A percentile compares a stretch with the other conserved stretches of the same genome.
Conservation (phyloP, 2,329 filamentous ascomycete species). For the Emergomyces orientalis region DNA sequence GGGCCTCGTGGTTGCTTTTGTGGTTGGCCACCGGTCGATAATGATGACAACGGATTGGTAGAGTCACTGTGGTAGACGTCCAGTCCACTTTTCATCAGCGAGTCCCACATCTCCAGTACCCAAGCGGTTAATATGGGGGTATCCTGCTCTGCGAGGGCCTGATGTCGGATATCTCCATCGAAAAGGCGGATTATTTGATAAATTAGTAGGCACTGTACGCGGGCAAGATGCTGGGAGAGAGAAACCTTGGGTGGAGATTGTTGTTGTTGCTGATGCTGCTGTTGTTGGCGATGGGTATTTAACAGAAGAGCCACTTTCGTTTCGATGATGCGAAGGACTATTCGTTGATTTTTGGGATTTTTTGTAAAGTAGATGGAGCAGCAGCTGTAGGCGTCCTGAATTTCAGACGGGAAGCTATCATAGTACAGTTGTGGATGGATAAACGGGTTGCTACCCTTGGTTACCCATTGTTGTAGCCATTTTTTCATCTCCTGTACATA, state of each 20-base stretch:
- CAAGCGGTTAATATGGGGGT: constrained; percentile 12
- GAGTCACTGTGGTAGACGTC: not conserved
- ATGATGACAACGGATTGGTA: not conserved
- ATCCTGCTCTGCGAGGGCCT: constrained; percentile 32
- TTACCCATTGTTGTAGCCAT: not conserved
- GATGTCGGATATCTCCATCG: constrained; percentile 39
- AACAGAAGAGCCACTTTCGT: not conserved
- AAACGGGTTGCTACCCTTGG: constrained; percentile 1
- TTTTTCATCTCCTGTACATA: not conserved
- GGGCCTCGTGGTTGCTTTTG: not conserved
- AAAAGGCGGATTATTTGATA: constrained; percentile 42
- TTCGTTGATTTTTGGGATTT: not conserved
- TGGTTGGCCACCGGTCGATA: not conserved
- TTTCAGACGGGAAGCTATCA: not conserved
- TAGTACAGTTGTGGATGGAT: constrained; percentile 3
- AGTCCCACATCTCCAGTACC: not conserved
- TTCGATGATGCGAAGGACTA: constrained; percentile 1
- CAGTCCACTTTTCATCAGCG: not conserved
- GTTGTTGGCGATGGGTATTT: not conserved
- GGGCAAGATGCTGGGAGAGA: constrained; percentile 28
- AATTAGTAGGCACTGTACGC: constrained; percentile 39
- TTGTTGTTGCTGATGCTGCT: no score
- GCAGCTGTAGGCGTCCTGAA: not conserved
- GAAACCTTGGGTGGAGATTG: not conserved
- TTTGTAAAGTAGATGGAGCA: not conserved